Evolutionary conservation across 148 eudicot genomes (phyloP).

Genomic region (Vaccinium darrowii): DNA sequence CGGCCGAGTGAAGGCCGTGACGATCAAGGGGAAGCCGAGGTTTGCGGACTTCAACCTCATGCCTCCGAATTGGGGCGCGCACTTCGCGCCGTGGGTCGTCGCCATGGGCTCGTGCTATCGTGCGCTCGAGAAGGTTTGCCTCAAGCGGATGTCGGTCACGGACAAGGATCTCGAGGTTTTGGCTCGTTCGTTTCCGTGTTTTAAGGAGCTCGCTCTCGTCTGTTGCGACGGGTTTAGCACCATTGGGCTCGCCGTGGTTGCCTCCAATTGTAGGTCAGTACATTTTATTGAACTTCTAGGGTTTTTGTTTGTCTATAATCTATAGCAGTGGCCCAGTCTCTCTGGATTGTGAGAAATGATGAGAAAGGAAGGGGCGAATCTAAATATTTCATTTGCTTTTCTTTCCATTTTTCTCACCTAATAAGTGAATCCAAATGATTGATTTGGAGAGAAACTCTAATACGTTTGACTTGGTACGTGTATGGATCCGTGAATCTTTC

Average conservation of each 20-base stretch:
- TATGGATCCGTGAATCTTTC: not conserved
- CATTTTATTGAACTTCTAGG: not conserved
- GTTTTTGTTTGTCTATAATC: not conserved
- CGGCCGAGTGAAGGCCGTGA: conserved; percentile 34
- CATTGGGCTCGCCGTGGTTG: conserved; percentile 55
- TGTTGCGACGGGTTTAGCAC: conserved; percentile 76
- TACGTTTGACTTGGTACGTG: no score
- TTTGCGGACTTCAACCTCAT: conserved; percentile 71
- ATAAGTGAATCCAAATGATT: no score
- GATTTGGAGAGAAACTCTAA: no score
- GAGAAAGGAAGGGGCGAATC: no score
- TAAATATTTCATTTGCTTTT: no score
- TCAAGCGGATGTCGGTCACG: conserved; percentile 60
- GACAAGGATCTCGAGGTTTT: conserved; percentile 51
- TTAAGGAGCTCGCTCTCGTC: conserved; percentile 56
- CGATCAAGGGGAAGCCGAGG: conserved; percentile 66
- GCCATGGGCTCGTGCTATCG: conserved; percentile 42
- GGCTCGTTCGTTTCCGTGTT: conserved; percentile 29
- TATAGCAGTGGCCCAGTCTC: not conserved
- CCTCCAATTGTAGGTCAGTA: conserved; percentile 56
- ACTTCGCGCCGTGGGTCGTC: conserved; percentile 45
- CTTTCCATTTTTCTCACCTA: no score
- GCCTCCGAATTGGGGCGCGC: conserved; percentile 66
- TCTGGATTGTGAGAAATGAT: no score
- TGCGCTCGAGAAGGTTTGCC: conserved; percentile 46